phyloP scores from a whole-genome alignment of 2,329 filamentous ascomycete genomes.

The Fusarium avenaceum region DNA sequence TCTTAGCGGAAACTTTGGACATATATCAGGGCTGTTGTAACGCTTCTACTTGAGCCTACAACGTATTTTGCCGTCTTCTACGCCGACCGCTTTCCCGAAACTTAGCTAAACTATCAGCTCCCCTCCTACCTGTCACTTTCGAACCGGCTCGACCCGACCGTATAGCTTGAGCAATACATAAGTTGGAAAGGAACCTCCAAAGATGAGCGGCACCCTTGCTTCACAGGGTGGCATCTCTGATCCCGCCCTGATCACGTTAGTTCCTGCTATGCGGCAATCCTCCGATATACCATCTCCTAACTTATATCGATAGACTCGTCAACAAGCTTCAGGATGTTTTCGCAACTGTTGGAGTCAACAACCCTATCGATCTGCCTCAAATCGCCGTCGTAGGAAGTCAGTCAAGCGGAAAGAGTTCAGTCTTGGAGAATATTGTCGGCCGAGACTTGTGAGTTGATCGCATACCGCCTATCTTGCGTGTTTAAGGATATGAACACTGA shows the following conservation, averaged over 20 bases:
- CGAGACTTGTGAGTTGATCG: slow-evolving; percentile 87
- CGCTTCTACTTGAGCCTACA: slow-evolving; percentile 21
- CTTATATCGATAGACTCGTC: slow-evolving; percentile 73
- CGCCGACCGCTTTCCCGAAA: slow-evolving; percentile 42
- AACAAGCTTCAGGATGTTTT: slow-evolving; percentile 99
- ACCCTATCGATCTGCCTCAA: slow-evolving; percentile 98
- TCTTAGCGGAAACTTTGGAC: slow-evolving; percentile 3
- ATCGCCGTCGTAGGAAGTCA: slow-evolving; percentile 98
- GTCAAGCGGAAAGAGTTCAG: slow-evolving; percentile 99
- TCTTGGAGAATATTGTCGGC: slow-evolving; percentile 98
- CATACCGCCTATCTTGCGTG: slow-evolving; percentile 26
- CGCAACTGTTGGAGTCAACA: slow-evolving; percentile 97
- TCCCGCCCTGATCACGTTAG: slow-evolving; percentile 75
- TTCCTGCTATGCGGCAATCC: slow-evolving; percentile 27
- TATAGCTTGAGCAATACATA: slow-evolving; percentile 25
- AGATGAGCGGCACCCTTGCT: slow-evolving; percentile 56
- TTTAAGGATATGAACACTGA: slow-evolving; percentile 28
- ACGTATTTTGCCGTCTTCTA: slow-evolving; percentile 32
- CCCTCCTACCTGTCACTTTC: slow-evolving; percentile 27
- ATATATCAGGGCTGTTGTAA: slow-evolving; percentile 1
- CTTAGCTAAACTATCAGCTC: slow-evolving; percentile 31
- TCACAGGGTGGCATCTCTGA: slow-evolving; percentile 73
- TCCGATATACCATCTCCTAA: slow-evolving; percentile 40
- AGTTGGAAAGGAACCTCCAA: slow-evolving; percentile 34
- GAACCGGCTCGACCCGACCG: slow-evolving; percentile 27